Evolutionary conservation across 2,329 filamentous ascomycete species (phyloP), one percentile per base, ranked within the genome.

Genomic region (Colletotrichum sp.): DNA sequence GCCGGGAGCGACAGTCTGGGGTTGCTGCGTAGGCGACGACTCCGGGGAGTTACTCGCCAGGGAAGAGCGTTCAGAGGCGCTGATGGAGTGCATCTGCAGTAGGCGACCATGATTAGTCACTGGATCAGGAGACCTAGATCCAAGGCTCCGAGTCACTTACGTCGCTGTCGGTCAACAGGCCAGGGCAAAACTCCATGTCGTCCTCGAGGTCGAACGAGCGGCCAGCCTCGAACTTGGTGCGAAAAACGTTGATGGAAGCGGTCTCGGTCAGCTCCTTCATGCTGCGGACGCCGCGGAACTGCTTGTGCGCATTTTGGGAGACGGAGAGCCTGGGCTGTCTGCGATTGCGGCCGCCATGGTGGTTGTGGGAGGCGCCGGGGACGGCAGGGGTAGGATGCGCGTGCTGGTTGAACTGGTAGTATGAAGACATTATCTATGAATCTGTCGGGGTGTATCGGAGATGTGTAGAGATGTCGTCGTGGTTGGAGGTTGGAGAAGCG

Each of bases 151-250:
- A 32, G 52, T 63, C 66, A 92, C 91, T 91, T 93, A 98, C 96
- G 92, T 98, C 96, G 86, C 92, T 96, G 87, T 98, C 96, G 43
- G 96, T 98, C 88, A 99, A 89, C 80, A 99, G 91, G 84, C 94
- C 93, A 78, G 96, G 96, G 87, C 96, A 98, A 86, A 99, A 99
- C 85, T 98, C 94, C 87, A 98, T 91, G 84, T 99, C 96, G 84
- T 99, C 96, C 82, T 98, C 96, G 77, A 99, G 90, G 80, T 99
- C 96, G 82, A 99, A 99, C 12, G 96, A 98, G 75, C 96, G 93
- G 75, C 95, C 95, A 78, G 95, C 94, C 87, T 99, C 96, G 80
- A 98, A 98, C 82, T 96, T 93, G 79, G 92, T 92, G 80, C 96
- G 94, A 88, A 98, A 98, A 78, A 93, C 92, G 77, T 91, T 90